Evolutionary conservation across 2,329 filamentous ascomycete genomes (phyloP).

Genomic region (Colletotrichum tanaceti): DNA sequence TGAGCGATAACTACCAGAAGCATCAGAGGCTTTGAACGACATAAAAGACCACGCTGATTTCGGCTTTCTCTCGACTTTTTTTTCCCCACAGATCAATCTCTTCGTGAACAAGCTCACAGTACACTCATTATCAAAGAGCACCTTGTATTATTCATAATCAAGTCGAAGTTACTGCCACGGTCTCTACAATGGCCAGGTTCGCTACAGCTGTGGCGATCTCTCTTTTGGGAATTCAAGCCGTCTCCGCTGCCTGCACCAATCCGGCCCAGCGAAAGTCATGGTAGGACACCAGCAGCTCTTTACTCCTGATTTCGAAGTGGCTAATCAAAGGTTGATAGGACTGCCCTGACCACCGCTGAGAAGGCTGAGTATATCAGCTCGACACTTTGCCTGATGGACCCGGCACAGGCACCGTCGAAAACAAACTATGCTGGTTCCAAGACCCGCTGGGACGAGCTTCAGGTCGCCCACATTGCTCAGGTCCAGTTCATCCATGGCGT

Average conservation of each 20-base stretch:
- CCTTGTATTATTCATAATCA: neutral
- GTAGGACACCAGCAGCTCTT: neutral
- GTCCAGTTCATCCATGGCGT: constrained; percentile 36
- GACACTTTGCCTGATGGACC: constrained; percentile 33
- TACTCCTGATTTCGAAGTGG: neutral
- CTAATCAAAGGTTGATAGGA: neutral
- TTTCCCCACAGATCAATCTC: too few relatives aligned
- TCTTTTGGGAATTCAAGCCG: neutral
- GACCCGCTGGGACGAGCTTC: constrained; percentile 36
- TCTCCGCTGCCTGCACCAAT: constrained; percentile 18
- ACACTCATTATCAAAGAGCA: neutral
- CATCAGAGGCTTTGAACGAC: too few relatives aligned
- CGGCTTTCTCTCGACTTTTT: too few relatives aligned
- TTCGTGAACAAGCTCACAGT: neutral
- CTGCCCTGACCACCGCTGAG: constrained; percentile 15
- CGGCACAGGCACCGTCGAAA: constrained; percentile 25
- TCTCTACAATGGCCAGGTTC: neutral
- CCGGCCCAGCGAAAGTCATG: constrained; percentile 19
- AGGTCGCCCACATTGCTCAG: constrained; percentile 31
- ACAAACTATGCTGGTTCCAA: constrained; percentile 25
- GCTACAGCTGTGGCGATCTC: neutral
- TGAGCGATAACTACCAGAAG: too few relatives aligned
- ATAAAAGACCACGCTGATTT: too few relatives aligned
- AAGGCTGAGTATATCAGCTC: constrained; percentile 28
- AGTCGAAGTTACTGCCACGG: too few relatives aligned